phyloP scores from a whole-genome alignment of 106 monocot genomes.

The Dendrobium officinale region DNA sequence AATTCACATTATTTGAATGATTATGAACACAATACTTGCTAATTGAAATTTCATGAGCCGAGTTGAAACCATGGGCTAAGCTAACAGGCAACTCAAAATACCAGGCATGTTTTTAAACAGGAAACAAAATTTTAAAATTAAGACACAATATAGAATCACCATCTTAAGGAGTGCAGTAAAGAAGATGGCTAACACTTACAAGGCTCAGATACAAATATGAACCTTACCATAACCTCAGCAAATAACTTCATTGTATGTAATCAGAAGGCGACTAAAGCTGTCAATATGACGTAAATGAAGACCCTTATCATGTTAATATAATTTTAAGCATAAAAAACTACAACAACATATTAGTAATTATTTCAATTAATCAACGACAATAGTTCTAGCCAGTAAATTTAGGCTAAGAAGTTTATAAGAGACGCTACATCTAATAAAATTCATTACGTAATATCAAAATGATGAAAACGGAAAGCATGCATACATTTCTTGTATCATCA shows the following conservation, averaged over 20 bases:
- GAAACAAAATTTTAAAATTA: too few relatives aligned
- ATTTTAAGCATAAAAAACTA: slow-evolving; percentile 5
- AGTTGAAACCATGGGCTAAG: too few relatives aligned
- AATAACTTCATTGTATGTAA: slow-evolving; percentile 1
- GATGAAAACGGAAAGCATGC: slow-evolving; percentile 6
- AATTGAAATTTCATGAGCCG: too few relatives aligned
- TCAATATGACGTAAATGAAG: not conserved
- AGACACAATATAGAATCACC: too few relatives aligned
- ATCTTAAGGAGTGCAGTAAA: too few relatives aligned
- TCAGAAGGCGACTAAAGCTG: not conserved
- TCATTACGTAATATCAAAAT: not conserved
- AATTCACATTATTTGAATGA: too few relatives aligned
- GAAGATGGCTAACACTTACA: too few relatives aligned
- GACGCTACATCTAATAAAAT: not conserved
- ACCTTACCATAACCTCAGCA: not conserved
- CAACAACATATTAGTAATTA: not conserved
- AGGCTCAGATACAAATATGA: too few relatives aligned
- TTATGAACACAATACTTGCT: too few relatives aligned
- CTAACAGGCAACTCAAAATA: too few relatives aligned
- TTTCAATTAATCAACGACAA: not conserved
- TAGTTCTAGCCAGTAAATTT: not conserved
- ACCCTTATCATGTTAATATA: not conserved
- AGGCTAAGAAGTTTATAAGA: not conserved
- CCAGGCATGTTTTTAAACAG: too few relatives aligned
- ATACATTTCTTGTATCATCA: slow-evolving; percentile 68